Percentiles rank a stretch among this genome's conserved stretches.
Evolutionary conservation across 176 grass and related monocot species (phyloP).

Genomic region (maize (Zea mays)): Zm-B73-REFERENCE-NAM-5.0 NC_050099.1:80442501-80443000

Average conservation of each 20-base stretch:
- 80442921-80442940: too few relatives aligned
- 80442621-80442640: not conserved
- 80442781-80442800: not conserved
- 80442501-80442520: not conserved
- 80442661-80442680: too few relatives aligned
- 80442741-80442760: not conserved
- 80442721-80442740: not conserved
- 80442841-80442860: not conserved
- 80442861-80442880: not conserved
- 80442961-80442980: not conserved
- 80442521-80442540: not conserved
- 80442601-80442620: not conserved
- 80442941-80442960: not conserved
- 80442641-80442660: not conserved
- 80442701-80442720: conserved; percentile 9
- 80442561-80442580: not conserved
- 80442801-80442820: not conserved
- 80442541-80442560: not conserved
- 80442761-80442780: conserved; percentile 7
- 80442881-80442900: not conserved
- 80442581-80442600: conserved; percentile 20
- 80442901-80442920: conserved; percentile 17
- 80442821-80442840: not conserved
- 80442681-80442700: not conserved
- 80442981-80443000: not conserved